These are phyloP conservation scores for Cyclospora cayetanensis DNA, from an alignment of 169 alveolate genomes.

Conservation along the genomic window DNA sequence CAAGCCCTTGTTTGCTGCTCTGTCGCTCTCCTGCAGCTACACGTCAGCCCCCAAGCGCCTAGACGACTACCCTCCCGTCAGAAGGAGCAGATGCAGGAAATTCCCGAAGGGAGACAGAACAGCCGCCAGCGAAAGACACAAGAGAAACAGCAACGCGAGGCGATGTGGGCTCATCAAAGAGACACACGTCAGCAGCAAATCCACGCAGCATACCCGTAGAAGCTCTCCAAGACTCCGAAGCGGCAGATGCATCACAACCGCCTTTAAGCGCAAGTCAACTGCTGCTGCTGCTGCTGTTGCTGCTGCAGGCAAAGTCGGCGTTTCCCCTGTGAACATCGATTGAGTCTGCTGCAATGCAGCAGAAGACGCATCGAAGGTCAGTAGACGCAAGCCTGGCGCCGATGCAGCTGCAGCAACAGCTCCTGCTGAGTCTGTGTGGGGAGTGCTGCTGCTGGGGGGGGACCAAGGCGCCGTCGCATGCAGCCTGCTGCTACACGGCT, in stretches of 20 bases:
- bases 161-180: neutral
- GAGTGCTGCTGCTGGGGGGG: constrained; percentile 15
- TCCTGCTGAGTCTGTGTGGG: neutral
- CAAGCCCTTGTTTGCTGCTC: no score
- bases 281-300: neutral
- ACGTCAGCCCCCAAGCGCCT: no score
- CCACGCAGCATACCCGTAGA: neutral
- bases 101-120: no score
- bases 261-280: neutral
- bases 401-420: constrained; percentile 1
- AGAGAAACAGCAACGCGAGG: neutral
- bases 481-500: neutral
- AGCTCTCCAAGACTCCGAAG: neutral
- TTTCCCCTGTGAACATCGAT: no score
- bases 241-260: constrained; percentile 22
- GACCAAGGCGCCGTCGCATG: neutral
- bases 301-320: constrained; percentile 13
- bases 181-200: neutral
- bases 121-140: no score
- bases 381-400: neutral
- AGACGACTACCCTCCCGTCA: no score
- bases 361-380: neutral
- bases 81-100: no score
- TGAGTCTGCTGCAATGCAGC: neutral
- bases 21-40: no score